A percentile compares a stretch with the other conserved stretches of the same genome.
phyloP scores from a whole-genome alignment of 441 rosid genomes.

The Raphanus hybrid region DNA sequence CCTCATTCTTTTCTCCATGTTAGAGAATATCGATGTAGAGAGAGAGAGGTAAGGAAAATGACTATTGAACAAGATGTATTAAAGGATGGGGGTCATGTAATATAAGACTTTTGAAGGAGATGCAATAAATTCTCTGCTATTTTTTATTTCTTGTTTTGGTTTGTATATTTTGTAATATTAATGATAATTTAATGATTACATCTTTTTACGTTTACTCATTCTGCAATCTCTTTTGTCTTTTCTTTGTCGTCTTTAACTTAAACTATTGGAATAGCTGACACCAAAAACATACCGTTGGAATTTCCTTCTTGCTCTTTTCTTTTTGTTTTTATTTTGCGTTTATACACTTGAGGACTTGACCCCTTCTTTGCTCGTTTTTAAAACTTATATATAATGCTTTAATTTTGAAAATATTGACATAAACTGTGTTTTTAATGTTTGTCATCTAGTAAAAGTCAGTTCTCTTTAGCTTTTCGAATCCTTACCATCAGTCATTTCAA shows the following conservation, averaged over 20 bases:
- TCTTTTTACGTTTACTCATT: conserved; percentile 34
- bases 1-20: conserved; percentile 71
- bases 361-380: conserved; percentile 7
- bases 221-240: conserved; percentile 41
- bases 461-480: conserved; percentile 17
- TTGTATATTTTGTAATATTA: conserved; percentile 28
- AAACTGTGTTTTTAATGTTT: conserved; percentile 17
- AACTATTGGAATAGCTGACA: conserved; percentile 42
- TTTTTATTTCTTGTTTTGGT: not conserved
- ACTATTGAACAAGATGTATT: conserved; percentile 25
- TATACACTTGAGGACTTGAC: conserved; percentile 23
- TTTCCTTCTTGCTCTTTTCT: conserved; percentile 39
- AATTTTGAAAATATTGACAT: conserved; percentile 20
- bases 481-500: not conserved
- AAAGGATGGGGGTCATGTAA: conserved; percentile 12
- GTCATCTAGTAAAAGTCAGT: conserved; percentile 36
- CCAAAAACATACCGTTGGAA: conserved; percentile 41
- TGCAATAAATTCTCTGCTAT: not conserved
- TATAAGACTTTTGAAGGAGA: conserved; percentile 23
- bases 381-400: not conserved
- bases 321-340: conserved; percentile 29
- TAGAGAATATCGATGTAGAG: conserved; percentile 23
- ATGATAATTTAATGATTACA: conserved; percentile 43
- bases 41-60: not conserved
- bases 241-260: conserved; percentile 39